Conservation (phyloP, 129 eudicot species). For the Kitagawia praeruptora region DNA sequence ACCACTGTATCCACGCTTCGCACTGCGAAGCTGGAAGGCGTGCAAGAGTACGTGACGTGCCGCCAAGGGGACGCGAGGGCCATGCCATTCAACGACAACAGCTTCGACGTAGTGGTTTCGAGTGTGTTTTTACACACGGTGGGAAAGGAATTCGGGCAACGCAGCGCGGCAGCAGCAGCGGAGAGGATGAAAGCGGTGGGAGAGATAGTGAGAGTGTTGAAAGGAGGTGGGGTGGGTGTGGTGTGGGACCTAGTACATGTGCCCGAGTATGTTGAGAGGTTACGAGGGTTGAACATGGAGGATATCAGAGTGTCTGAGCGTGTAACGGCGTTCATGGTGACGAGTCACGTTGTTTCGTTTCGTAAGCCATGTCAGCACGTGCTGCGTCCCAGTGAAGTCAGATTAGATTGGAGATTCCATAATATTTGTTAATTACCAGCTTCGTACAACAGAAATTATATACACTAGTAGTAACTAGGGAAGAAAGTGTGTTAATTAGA, state of each 20-base stretch:
- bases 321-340: conserved; percentile 88
- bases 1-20: conserved; percentile 49
- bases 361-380: conserved; percentile 80
- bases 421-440: conserved; percentile 39
- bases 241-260: conserved; percentile 93
- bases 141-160: conserved; percentile 67
- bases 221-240: conserved; percentile 78
- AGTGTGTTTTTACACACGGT: conserved; percentile 66
- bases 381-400: conserved; percentile 67
- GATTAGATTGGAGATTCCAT: conserved; percentile 92
- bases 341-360: conserved; percentile 82
- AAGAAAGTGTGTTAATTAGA: not conserved
- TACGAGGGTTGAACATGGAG: conserved; percentile 77
- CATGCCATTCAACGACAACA: conserved; percentile 65
- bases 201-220: conserved; percentile 79
- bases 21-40: conserved; percentile 70
- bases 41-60: conserved; percentile 87
- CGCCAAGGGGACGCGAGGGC: conserved; percentile 72
- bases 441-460: not conserved
- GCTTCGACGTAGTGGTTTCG: conserved; percentile 94
- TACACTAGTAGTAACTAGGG: too few species aligned
- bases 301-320: conserved; percentile 81
- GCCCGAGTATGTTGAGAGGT: conserved; percentile 69
- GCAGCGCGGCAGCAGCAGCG: conserved; percentile 74
- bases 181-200: conserved; percentile 85